These are phyloP conservation scores for Solanum bukasovii DNA, from an alignment of 257 asterid species.

Conservation along the genomic window DNA sequence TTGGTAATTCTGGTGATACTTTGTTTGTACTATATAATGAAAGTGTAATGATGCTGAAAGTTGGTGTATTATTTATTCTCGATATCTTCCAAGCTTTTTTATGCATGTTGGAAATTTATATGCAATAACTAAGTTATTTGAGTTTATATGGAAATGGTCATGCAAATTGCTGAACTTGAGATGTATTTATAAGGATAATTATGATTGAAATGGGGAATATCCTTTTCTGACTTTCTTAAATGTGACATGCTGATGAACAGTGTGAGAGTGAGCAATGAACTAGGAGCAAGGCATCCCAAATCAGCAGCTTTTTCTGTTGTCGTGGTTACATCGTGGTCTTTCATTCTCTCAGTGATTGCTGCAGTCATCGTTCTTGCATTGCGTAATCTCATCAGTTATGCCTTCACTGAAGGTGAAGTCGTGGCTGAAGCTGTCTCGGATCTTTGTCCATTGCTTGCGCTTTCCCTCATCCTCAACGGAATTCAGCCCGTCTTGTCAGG, in stretches of 20 bases:
- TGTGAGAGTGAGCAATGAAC: constrained; percentile 66
- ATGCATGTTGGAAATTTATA: neutral
- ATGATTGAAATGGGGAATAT: neutral
- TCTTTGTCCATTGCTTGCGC: constrained; percentile 17
- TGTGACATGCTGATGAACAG: constrained; percentile 6
- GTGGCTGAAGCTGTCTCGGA: constrained; percentile 22
- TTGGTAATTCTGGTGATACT: neutral
- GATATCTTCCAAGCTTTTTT: neutral
- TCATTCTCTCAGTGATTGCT: constrained; percentile 15
- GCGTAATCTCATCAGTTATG: constrained; percentile 44
- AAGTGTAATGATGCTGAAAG: neutral
- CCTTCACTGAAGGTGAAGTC: constrained; percentile 25
- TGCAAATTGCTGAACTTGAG: neutral
- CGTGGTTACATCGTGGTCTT: constrained; percentile 29
- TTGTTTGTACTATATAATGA: neutral
- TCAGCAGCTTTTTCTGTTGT: constrained; percentile 60
- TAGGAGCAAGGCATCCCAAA: constrained; percentile 67
- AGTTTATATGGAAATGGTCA: neutral
- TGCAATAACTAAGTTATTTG: neutral
- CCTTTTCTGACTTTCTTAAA: neutral
- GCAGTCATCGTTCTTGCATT: constrained; percentile 14
- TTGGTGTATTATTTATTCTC: neutral
- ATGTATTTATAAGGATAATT: neutral
- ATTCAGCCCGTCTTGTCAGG: constrained; percentile 25
- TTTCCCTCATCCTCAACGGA: constrained; percentile 16